A percentile compares a stretch with the other conserved stretches of the same genome.
phyloP scores from a whole-genome alignment of 805 yeast species.

The Candida andamanensis region DNA sequence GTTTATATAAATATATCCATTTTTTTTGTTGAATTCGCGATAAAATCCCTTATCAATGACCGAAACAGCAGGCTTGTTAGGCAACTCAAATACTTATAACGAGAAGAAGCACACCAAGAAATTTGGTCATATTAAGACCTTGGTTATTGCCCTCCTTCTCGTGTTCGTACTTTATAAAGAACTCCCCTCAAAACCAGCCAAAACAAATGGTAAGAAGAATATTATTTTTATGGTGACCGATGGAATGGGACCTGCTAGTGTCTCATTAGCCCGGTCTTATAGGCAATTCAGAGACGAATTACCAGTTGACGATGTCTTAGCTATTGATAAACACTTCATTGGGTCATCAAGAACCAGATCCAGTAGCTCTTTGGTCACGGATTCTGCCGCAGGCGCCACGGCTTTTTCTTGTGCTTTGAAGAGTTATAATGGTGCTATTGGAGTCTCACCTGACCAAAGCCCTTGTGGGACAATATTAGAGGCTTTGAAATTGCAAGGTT shows the following conservation, averaged over 20 bases:
- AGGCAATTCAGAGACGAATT: constrained; percentile 55
- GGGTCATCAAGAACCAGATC: constrained; percentile 86
- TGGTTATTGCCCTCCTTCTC: no score
- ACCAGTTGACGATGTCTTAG: constrained; percentile 49
- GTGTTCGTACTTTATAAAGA: no score
- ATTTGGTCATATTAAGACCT: no score
- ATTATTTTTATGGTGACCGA: constrained; percentile 85
- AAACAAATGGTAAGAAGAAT: constrained; percentile 57
- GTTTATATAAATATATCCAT: no score
- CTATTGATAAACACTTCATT: constrained; percentile 62
- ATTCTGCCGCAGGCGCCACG: constrained; percentile 95
- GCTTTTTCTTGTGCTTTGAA: constrained; percentile 83
- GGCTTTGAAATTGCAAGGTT: constrained; percentile 78
- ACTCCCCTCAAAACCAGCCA: no score
- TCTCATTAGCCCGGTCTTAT: constrained; percentile 72
- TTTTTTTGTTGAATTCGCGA: no score
- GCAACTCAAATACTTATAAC: no score
- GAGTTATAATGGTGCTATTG: constrained; percentile 84
- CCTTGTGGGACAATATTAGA: constrained; percentile 89
- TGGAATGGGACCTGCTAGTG: constrained; percentile 90
- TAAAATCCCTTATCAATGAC: no score
- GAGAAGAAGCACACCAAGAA: no score
- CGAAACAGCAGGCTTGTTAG: no score
- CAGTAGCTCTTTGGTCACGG: constrained; percentile 74
- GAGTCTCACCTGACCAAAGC: constrained; percentile 56